Conservation (phyloP, 257 asterid species). For the Nicotiana attenuata region DNA sequence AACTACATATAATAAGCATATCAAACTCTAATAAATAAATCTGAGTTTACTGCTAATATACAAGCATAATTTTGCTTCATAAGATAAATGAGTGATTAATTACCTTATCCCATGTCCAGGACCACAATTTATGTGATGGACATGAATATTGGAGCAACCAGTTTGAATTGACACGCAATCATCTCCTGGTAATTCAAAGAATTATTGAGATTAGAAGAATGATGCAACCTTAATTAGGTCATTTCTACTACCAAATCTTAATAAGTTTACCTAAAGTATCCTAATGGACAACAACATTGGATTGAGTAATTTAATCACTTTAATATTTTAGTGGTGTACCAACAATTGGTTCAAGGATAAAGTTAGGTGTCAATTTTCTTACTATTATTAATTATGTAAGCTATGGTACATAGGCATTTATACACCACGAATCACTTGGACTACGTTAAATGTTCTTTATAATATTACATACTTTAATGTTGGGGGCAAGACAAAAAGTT, state of each 20-base stretch:
- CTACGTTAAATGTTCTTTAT: not conserved
- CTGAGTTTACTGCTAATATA: not conserved
- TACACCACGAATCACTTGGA: not conserved
- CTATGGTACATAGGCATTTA: not conserved
- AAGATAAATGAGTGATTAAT: not conserved
- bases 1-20: not conserved
- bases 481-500: slow-evolving; percentile 1
- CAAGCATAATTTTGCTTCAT: not conserved
- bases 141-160: slow-evolving; percentile 62
- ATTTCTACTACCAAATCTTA: not conserved
- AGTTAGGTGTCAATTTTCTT: not conserved
- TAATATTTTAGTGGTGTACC: not conserved
- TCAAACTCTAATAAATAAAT: not conserved
- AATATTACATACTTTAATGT: not conserved
- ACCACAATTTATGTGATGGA: slow-evolving; percentile 72
- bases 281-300: slow-evolving; percentile 6
- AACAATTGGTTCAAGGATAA: not conserved
- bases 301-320: not conserved
- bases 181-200: slow-evolving; percentile 45
- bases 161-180: slow-evolving; percentile 89
- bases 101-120: slow-evolving; percentile 97
- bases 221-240: not conserved
- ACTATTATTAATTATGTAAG: not conserved
- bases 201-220: slow-evolving; percentile 1
- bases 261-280: not conserved